A percentile compares a stretch with the other conserved stretches of the same genome.
These are phyloP conservation scores for Friedmanniomyces simplex DNA, from an alignment of 495 filamentous ascomycete genomes.

Conservation along the genomic window DNA sequence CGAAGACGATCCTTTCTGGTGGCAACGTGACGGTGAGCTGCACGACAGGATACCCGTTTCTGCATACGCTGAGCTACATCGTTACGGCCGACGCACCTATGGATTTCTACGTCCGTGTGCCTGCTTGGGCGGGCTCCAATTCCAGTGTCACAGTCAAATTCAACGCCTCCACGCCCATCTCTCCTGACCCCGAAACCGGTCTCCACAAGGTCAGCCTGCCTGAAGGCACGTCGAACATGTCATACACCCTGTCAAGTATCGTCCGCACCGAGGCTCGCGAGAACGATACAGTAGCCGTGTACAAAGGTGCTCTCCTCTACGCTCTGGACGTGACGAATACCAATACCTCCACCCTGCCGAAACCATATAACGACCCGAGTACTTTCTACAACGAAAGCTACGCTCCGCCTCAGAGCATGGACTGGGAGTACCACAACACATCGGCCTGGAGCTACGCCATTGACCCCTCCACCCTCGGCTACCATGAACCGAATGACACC, in stretches of 20 bases:
- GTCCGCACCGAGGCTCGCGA: conserved; percentile 32
- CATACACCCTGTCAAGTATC: conserved; percentile 22
- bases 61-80: conserved; percentile 37
- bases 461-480: conserved; percentile 35
- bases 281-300: conserved; percentile 46
- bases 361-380: conserved; percentile 16
- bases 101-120: conserved; percentile 42
- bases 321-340: conserved; percentile 37
- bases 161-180: conserved; percentile 12
- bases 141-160: conserved; percentile 8
- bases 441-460: conserved; percentile 42
- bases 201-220: conserved; percentile 30
- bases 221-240: conserved; percentile 23
- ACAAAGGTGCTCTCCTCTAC: conserved; percentile 46
- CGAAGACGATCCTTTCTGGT: conserved; percentile 25
- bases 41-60: conserved; percentile 47
- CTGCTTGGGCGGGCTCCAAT: conserved; percentile 35
- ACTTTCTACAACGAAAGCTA: conserved; percentile 17
- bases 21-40: conserved; percentile 28
- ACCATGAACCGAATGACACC: conserved; percentile 19
- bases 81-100: conserved; percentile 34
- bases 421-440: conserved; percentile 32
- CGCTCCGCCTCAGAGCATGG: conserved; percentile 30
- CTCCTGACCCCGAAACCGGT: conserved; percentile 21
- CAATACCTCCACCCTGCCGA: conserved; percentile 23